Percentiles rank a stretch among this genome's conserved stretches.
phyloP scores from a whole-genome alignment of 75 land plant species.

The Picea glauca region DNA sequence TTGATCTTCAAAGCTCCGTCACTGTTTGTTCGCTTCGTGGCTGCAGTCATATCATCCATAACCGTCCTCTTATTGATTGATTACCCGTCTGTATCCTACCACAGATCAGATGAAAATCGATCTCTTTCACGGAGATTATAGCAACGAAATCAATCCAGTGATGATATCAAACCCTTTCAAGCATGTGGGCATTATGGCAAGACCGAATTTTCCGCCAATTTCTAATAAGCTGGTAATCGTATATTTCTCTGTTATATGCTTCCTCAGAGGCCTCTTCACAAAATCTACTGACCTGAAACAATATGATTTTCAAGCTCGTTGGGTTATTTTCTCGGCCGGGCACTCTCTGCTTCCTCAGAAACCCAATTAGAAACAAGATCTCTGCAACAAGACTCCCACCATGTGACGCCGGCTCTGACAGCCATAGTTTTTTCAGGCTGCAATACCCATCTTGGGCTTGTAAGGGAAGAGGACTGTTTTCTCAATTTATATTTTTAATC shows the following conservation, averaged over 20 bases:
- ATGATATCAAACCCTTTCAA: not conserved
- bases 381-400: too few species aligned
- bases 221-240: not conserved
- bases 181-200: not conserved
- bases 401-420: not conserved
- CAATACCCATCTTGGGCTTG: not conserved
- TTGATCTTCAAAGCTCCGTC: not conserved
- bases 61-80: not conserved
- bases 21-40: not conserved
- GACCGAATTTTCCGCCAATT: not conserved
- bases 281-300: too few species aligned
- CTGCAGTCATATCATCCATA: not conserved
- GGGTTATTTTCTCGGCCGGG: too few species aligned
- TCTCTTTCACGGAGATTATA: not conserved
- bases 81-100: not conserved
- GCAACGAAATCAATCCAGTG: not conserved
- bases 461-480: too few species aligned
- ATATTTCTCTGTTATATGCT: too few species aligned
- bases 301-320: too few species aligned
- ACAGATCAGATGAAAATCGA: not conserved
- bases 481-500: not conserved
- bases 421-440: not conserved
- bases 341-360: too few species aligned
- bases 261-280: too few species aligned
- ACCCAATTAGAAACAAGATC: too few species aligned